Evolutionary conservation across 148 eudicot species (phyloP), one percentile per base, ranked within the genome.

Genomic region (Nepenthes gracilis): DNA sequence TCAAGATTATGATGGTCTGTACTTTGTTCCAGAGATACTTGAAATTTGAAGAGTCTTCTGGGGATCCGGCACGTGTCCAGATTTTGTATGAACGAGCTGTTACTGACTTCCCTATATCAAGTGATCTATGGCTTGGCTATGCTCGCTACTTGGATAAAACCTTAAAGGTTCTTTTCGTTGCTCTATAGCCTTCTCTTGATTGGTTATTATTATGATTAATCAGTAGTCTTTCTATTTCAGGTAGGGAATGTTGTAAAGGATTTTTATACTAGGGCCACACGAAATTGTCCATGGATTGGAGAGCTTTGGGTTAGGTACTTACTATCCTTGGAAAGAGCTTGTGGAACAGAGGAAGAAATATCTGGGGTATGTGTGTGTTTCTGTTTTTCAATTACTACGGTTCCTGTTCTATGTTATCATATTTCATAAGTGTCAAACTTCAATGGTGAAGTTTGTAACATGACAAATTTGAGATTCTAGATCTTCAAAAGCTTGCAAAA

Each of bases 281-380:
- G 80, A 66, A 93, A 88, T 75, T 93, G 96, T 72, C 83, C 98
- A 1, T 88, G 96, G 95, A 75, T 88, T 55, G 96, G 91, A 58
- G 95, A 93, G 70, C 71, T 93, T 11, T 93, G 98, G 98, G 87
- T 82, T 71, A 75, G 87, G 59, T 85, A 76, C 68, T 72, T 93
- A 78, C 91, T 88, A 49, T 78, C 66, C 66, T 86, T 93, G 79
- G 98, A 93, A 75, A 84, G 95, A 9, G 61, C 76, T 65, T 87
- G 36, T 73, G 87, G 84, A 77, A 75, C 85, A 45, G 95, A 88
- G 75, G 81, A 88, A 62, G 95, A 88, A 55, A 68, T 81, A 59
- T 81, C 91, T 56, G 60, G 55, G 62, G 98, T 92, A 88, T 52
- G 83, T 67, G 55, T 63, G 8, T 57, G 3, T 14, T 50, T 55